Base-by-base conservation (phyloP, 768 basidiomycete genomes). In the Mycena galericulata region DNA sequence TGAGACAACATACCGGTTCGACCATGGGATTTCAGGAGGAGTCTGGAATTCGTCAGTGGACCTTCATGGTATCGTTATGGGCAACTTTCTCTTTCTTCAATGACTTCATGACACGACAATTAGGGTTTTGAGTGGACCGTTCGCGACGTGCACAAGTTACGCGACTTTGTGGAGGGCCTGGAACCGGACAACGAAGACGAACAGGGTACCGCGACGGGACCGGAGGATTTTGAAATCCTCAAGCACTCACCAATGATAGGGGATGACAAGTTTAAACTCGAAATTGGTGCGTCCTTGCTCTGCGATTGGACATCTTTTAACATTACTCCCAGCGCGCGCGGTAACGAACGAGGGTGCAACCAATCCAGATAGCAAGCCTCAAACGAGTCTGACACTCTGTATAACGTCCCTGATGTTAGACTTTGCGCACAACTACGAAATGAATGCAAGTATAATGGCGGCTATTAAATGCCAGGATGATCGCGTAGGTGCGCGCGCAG, bases 51-150 rank as follows among this genome's bases (percentile, higher is more conserved):
- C 80, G 87, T 38, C 90, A 92, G 70, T 91, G 90, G 90, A 83
- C 87, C 4, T 90, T 90, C 72, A 86, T 85, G 71, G 91, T 88
- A 74, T 56, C 12, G 26, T 22, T 24, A 20, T 5, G 5, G 8
- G 8, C n/a, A 22, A 24, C 29, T 4, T 5, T 34, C 27, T 43
- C 27, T 84, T 75, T 40, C 45, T 41, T 47, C 38, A 57, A 55
- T 17, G 27, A 32, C 34, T n/a, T 9, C 30, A 20, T 59, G 18
- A 12, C 38, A 32, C 11, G n/a, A 18, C 47, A 57, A 26, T 32
- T 60, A 92, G 91, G 90, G 90, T 0, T 91, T 93, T 72, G 91
- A 94, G 76, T 93, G 92, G 91, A 80, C 83, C 11, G 84, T 93
- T 26, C 83, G 84, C 22, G n/a, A 29, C 17, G 41, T 26, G n/a